These are phyloP conservation scores for Sarocladium kiliense DNA, from an alignment of 2,329 filamentous ascomycete species.

Conservation along the genomic window DNA sequence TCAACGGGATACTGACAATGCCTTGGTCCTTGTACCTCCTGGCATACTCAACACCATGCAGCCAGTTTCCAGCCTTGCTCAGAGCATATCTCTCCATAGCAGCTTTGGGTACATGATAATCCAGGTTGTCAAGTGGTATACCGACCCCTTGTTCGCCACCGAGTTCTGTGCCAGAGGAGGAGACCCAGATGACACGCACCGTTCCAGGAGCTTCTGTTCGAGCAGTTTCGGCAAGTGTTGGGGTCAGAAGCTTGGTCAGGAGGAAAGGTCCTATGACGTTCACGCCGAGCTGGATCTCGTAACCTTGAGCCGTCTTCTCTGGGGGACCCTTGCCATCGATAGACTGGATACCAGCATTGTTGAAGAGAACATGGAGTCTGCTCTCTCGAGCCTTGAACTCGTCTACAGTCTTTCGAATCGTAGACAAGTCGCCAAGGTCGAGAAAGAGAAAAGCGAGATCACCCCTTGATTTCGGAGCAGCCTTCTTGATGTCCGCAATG, in stretches of 20 bases:
- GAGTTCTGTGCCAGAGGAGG: constrained; percentile 12
- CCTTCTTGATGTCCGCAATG: constrained; percentile 32
- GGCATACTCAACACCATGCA: constrained; percentile 18
- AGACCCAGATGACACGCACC: constrained; percentile 19
- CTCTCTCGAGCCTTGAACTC: constrained; percentile 17
- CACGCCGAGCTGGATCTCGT: constrained; percentile 31
- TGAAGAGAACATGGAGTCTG: constrained; percentile 30
- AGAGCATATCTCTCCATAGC: constrained; percentile 16
- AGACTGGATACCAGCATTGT: constrained; percentile 33
- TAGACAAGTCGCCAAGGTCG: constrained; percentile 29
- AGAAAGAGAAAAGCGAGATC: constrained; percentile 32
- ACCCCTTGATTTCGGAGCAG: constrained; percentile 25
- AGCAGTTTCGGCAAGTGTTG: constrained; percentile 25
- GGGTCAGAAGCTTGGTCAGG: constrained; percentile 30
- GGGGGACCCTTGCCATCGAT: not conserved
- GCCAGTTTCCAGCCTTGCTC: constrained; percentile 19
- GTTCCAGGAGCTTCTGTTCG: not conserved
- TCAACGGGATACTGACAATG: constrained; percentile 21
- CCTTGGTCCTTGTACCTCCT: constrained; percentile 17
- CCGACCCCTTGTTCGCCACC: constrained; percentile 12
- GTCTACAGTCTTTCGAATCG: constrained; percentile 21
- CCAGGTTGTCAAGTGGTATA: constrained; percentile 18
- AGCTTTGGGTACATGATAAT: constrained; percentile 15
- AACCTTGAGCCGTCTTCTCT: constrained; percentile 13
- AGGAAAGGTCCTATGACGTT: constrained; percentile 32